These are phyloP conservation scores for Wakefieldia striispora DNA, from an alignment of 768 basidiomycete genomes.

Conservation along the genomic window DNA sequence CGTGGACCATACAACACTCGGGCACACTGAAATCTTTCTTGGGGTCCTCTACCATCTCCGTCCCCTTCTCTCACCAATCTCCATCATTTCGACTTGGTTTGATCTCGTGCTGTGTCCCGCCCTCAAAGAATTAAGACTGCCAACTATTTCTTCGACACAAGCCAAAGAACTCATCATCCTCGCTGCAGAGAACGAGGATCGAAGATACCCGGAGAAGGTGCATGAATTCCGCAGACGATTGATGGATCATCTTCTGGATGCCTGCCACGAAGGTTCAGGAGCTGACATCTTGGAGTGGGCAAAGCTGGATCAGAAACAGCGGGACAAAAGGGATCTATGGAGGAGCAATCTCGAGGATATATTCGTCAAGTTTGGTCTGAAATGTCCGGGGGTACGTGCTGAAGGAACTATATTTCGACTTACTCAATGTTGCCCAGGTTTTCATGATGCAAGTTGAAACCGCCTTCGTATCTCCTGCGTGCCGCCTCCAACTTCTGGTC, in stretches of 20 bases:
- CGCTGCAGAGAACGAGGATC: slow-evolving; percentile 52
- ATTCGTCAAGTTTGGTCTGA: slow-evolving; percentile 60
- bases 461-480: slow-evolving; percentile 57
- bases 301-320: slow-evolving; percentile 58
- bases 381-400: slow-evolving; percentile 59
- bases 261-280: slow-evolving; percentile 70
- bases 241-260: slow-evolving; percentile 73
- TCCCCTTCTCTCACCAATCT: slow-evolving; percentile 58
- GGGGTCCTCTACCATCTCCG: slow-evolving; percentile 61
- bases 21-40: slow-evolving; percentile 66
- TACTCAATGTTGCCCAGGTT: slow-evolving; percentile 44
- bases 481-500: slow-evolving; percentile 67
- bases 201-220: slow-evolving; percentile 47
- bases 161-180: slow-evolving; percentile 72
- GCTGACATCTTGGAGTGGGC: slow-evolving; percentile 77
- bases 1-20: slow-evolving; percentile 60
- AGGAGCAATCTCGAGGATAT: slow-evolving; percentile 78
- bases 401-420: slow-evolving; percentile 5
- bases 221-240: slow-evolving; percentile 65
- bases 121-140: slow-evolving; percentile 68
- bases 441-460: slow-evolving; percentile 65
- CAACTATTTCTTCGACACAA: slow-evolving; percentile 53
- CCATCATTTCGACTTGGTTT: slow-evolving; percentile 78
- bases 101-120: slow-evolving; percentile 77
- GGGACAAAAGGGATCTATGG: slow-evolving; percentile 62